phyloP scores from a whole-genome alignment of 108 stramenopile species.

The Aurantiochytrium sp. region DNA sequence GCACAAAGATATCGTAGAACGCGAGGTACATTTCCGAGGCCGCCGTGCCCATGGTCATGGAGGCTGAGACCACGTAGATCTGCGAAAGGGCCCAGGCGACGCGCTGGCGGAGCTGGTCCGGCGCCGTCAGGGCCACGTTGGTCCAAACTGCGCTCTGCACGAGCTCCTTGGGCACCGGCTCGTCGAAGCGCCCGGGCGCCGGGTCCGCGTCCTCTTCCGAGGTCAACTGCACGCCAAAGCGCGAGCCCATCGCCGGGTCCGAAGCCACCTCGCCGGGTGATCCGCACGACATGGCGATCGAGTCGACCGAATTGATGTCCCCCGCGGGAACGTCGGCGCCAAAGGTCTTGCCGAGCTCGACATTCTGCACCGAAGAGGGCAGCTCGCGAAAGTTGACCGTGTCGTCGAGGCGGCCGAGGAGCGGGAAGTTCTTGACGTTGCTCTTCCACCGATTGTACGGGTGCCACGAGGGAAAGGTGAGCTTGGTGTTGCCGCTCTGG shows the following conservation, averaged over 20 bases:
- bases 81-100: conserved; percentile 69
- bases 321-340: conserved; percentile 24
- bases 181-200: neutral
- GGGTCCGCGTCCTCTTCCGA: conserved; percentile 29
- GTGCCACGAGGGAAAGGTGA: conserved; percentile 20
- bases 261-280: conserved; percentile 51
- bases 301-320: neutral
- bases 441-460: conserved; percentile 1
- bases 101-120: conserved; percentile 71
- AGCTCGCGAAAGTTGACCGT: conserved; percentile 31
- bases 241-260: conserved; percentile 44
- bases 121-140: conserved; percentile 54
- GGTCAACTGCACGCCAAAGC: neutral
- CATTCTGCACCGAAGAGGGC: conserved; percentile 30
- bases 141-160: conserved; percentile 49
- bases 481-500: neutral
- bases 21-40: conserved; percentile 45
- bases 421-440: conserved; percentile 27
- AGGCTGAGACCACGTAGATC: conserved; percentile 53
- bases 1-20: conserved; percentile 65
- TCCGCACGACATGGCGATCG: conserved; percentile 48
- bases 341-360: conserved; percentile 40
- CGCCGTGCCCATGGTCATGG: conserved; percentile 22
- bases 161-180: conserved; percentile 12
- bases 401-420: conserved; percentile 32